A percentile compares a stretch with the other conserved stretches of the same genome.
phyloP scores from a whole-genome alignment of 208 protist species.

The Trypanosoma mega region DNA sequence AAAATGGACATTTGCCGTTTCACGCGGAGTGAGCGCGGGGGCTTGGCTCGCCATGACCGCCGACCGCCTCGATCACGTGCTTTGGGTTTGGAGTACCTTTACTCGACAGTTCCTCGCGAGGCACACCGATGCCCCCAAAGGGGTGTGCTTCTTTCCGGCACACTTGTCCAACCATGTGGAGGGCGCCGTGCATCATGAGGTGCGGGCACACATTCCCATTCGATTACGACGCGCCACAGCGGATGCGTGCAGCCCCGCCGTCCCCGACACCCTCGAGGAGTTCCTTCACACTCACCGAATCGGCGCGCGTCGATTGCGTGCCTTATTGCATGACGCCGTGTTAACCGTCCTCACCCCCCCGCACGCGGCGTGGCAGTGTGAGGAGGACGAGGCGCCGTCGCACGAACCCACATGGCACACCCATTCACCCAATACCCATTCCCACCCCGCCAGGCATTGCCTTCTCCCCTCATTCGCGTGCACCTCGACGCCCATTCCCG shows the following conservation, averaged over 20 bases:
- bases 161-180: not conserved
- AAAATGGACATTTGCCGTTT: constrained; percentile 20
- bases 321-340: constrained; percentile 24
- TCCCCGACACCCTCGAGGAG: constrained; percentile 16
- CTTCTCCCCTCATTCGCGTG: too few relatives aligned
- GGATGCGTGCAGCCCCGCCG: not conserved
- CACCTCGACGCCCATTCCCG: too few relatives aligned
- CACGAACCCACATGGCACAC: too few relatives aligned
- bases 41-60: constrained; percentile 13
- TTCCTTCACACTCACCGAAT: constrained; percentile 13
- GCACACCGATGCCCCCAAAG: not conserved
- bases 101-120: constrained; percentile 4
- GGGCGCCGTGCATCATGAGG: constrained; percentile 15
- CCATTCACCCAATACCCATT: too few relatives aligned
- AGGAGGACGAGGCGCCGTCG: not conserved
- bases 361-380: not conserved
- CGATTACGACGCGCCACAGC: constrained; percentile 1
- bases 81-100: constrained; percentile 21
- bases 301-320: constrained; percentile 11
- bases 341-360: constrained; percentile 10
- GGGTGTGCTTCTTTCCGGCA: constrained; percentile 24
- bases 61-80: constrained; percentile 16
- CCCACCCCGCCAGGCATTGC: too few relatives aligned
- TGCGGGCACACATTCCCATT: constrained; percentile 26
- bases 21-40: not conserved